Evolutionary conservation across 2,329 filamentous ascomycete genomes (phyloP).

Genomic region (Hawksworthiomyces lignivorus): DNA sequence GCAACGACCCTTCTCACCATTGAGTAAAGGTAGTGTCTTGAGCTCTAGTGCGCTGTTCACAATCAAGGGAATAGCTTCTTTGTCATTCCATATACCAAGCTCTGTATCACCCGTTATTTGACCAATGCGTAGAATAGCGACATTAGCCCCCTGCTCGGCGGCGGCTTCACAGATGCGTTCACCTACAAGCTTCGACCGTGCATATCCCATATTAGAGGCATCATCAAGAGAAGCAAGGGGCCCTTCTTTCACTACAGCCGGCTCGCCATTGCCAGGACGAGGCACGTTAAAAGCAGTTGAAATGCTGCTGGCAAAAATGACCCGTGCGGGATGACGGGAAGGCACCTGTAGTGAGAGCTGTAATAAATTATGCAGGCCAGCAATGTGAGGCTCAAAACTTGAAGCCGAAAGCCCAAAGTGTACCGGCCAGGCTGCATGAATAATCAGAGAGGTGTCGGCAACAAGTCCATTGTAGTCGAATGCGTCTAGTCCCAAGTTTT

Average conservation of each 20-base stretch:
- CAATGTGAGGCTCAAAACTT: slow-evolving; percentile 38
- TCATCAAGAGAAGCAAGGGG: slow-evolving; percentile 2
- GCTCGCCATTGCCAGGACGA: not conserved
- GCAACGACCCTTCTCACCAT: slow-evolving; percentile 26
- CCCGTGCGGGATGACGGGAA: slow-evolving; percentile 3
- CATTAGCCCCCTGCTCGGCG: slow-evolving; percentile 5
- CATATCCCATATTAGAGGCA: slow-evolving; percentile 10
- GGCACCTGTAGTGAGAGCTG: slow-evolving; percentile 21
- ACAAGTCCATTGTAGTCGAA: slow-evolving; percentile 22
- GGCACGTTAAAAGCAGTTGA: slow-evolving; percentile 11
- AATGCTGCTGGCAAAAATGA: slow-evolving; percentile 15
- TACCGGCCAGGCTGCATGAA: slow-evolving; percentile 43
- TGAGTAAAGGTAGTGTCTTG: slow-evolving; percentile 35
- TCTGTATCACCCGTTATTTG: slow-evolving; percentile 42
- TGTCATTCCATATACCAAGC: slow-evolving; percentile 41
- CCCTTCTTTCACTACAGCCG: slow-evolving; percentile 4
- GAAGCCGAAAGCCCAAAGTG: slow-evolving; percentile 41
- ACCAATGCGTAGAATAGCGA: slow-evolving; percentile 37
- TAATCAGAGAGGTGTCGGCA: slow-evolving; percentile 28
- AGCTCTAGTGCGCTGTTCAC: slow-evolving; percentile 37
- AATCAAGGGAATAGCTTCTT: slow-evolving; percentile 45
- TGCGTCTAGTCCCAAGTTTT: slow-evolving; percentile 26
- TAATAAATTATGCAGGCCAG: slow-evolving; percentile 33
- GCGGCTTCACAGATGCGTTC: slow-evolving; percentile 13
- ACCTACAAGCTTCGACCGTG: slow-evolving; percentile 11